Base-by-base conservation (phyloP, 2,329 filamentous ascomycete species). In the Apiospora saccharicola region DNA sequence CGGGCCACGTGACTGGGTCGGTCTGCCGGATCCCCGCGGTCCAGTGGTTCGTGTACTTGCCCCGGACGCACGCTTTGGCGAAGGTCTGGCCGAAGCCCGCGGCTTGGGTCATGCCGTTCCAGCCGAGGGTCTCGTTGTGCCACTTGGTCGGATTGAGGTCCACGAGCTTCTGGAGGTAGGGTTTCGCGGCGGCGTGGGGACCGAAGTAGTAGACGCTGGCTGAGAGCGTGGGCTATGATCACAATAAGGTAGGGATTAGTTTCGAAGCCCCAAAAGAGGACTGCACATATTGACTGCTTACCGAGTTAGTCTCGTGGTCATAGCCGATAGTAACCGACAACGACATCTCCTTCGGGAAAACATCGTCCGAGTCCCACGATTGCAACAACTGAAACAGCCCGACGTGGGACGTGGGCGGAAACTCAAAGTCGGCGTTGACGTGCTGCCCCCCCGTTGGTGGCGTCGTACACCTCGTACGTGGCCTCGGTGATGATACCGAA, bases 371-470 rank as follows among this genome's bases (percentile, higher is more conserved):
- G 30, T 41, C 53, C 53, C 53, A 64, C 16, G 19, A 12, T 19
- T 10, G 22, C 30, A 41, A 4, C 2, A 64, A 3, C 1, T 22
- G 7, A 4, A 22, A 41, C 7, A 64, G 30, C 53, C 16, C 16
- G 16, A 3, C 3, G 16, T 34, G 6, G 8, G 30, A 8, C 1
- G 4, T 34, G 7, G 30, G 4, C 8, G 12, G 19, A 8, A 37
- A 64, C 30, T 12, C 16, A 3, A 37, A 64, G 34, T 76, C 74
- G 5, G 70, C 72, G 26, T 49, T 69, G 14, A 75, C 70, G 16
- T 74, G 68, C n/a, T 75, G 44, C 4, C 73, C 76, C 76, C 30
- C 7, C 6, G 53, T 64, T 37, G 53, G 30, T 64, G 3, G 53
- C 53, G 53, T 64, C 19, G 68, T 57, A 22, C 22, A 70, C 30